phyloP scores from a whole-genome alignment of 106 monocot species.

The Allium sativum region DNA sequence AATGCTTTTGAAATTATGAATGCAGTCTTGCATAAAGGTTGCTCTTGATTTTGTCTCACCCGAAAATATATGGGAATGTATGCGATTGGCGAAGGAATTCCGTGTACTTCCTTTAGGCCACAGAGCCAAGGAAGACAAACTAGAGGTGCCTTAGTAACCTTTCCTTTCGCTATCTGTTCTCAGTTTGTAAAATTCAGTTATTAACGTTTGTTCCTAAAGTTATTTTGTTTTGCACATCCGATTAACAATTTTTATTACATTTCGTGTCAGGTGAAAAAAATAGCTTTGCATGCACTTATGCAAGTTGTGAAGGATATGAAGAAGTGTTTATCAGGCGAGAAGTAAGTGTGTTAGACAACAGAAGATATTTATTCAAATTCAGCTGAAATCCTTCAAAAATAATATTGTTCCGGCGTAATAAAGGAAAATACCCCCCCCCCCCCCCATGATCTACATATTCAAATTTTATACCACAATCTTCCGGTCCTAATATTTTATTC shows the following conservation, averaged over 20 bases:
- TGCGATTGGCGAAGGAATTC: slow-evolving; percentile 61
- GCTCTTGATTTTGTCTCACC: slow-evolving; percentile 90
- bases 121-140: slow-evolving; percentile 70
- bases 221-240: too few species aligned
- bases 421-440: too few species aligned
- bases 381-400: too few species aligned
- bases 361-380: too few species aligned
- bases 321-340: neutral
- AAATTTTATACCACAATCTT: too few species aligned
- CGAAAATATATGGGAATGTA: slow-evolving; percentile 67
- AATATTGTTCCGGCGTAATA: too few species aligned
- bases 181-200: too few species aligned
- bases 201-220: too few species aligned
- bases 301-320: neutral
- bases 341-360: neutral
- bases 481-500: too few species aligned
- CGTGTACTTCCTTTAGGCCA: slow-evolving; percentile 60
- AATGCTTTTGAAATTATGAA: neutral
- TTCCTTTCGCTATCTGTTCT: neutral
- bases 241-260: too few species aligned
- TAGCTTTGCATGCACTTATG: slow-evolving; percentile 15
- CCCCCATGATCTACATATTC: too few species aligned
- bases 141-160: slow-evolving; percentile 37
- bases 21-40: slow-evolving; percentile 88
- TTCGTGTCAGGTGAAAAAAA: slow-evolving; percentile 17